phyloP scores from a whole-genome alignment of 108 stramenopile genomes.

The Skeletonema menzelii region DNA sequence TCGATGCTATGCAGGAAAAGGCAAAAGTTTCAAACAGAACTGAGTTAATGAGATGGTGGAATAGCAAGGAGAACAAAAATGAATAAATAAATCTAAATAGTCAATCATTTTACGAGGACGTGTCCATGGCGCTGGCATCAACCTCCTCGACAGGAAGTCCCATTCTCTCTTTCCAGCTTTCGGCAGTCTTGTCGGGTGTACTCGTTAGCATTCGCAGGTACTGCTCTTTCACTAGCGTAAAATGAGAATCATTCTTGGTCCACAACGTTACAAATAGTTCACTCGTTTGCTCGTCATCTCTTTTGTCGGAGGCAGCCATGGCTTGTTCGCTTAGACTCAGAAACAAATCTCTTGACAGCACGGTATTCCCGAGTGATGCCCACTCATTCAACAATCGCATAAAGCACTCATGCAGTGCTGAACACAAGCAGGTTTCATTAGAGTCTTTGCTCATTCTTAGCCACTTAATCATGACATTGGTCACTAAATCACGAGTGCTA shows the following conservation, averaged over 20 bases:
- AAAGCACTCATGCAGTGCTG: slow-evolving; percentile 63
- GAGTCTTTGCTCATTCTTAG: slow-evolving; percentile 32
- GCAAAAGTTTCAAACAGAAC: slow-evolving; percentile 59
- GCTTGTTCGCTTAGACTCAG: slow-evolving; percentile 55
- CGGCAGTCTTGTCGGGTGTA: slow-evolving; percentile 52
- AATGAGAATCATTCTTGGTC: slow-evolving; percentile 41
- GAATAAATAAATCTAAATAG: not conserved
- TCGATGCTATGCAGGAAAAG: slow-evolving; percentile 61
- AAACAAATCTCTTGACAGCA: slow-evolving; percentile 73
- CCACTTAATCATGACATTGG: slow-evolving; percentile 66
- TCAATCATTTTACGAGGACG: not conserved
- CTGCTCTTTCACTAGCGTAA: slow-evolving; percentile 57
- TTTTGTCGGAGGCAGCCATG: slow-evolving; percentile 50
- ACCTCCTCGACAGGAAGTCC: slow-evolving; percentile 32
- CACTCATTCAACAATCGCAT: slow-evolving; percentile 73
- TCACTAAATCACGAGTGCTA: slow-evolving; percentile 67
- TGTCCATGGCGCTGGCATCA: not conserved
- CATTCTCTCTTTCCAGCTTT: slow-evolving; percentile 66
- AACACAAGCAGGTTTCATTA: slow-evolving; percentile 30
- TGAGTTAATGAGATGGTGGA: slow-evolving; percentile 60
- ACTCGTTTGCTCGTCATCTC: slow-evolving; percentile 22
- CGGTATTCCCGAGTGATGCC: slow-evolving; percentile 68
- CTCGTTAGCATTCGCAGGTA: slow-evolving; percentile 64
- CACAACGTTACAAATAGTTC: slow-evolving; percentile 58
- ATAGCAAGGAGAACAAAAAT: not conserved